Conservation (phyloP, 257 asterid genomes). For the Fraxinus anomala region DNA sequence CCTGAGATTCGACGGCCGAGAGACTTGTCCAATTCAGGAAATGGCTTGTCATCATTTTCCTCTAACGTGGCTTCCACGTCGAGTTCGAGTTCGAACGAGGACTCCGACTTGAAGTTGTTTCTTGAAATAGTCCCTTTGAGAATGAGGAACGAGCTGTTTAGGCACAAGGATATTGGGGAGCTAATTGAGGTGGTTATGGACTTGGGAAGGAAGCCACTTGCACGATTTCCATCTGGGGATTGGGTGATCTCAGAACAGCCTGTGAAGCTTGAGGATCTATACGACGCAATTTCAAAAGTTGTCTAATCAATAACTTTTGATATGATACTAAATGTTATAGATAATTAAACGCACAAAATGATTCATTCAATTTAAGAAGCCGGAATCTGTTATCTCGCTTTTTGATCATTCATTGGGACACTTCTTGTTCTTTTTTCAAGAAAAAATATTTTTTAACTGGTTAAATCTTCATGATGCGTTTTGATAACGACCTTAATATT, state of each 20-base stretch:
- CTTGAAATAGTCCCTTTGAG: slow-evolving; percentile 76
- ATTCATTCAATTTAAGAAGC: background rate
- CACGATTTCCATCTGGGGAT: slow-evolving; percentile 92
- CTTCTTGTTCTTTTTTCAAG: background rate
- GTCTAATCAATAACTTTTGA: slow-evolving; percentile 9
- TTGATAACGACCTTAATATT: background rate
- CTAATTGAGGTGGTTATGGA: slow-evolving; percentile 96
- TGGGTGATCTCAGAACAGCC: slow-evolving; percentile 76
- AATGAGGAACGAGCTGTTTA: slow-evolving; percentile 68
- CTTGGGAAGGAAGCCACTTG: slow-evolving; percentile 93
- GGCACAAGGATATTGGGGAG: slow-evolving; percentile 64
- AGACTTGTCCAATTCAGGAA: slow-evolving; percentile 46
- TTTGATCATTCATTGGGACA: slow-evolving; percentile 11
- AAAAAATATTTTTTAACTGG: slow-evolving; percentile 8
- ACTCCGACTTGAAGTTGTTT: slow-evolving; percentile 83
- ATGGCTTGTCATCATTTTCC: slow-evolving; percentile 56
- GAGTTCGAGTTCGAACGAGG: slow-evolving; percentile 47
- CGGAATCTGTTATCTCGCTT: background rate
- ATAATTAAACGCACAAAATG: background rate
- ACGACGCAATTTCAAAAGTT: slow-evolving; percentile 86
- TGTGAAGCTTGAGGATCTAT: slow-evolving; percentile 78
- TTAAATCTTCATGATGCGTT: slow-evolving; percentile 18
- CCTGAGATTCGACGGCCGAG: slow-evolving; percentile 78
- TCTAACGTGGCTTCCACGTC: slow-evolving; percentile 51
- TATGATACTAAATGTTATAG: background rate